Evolutionary conservation across 768 basidiomycete species (phyloP).

Genomic region (Rhodosporidiobolus odoratus): DNA sequence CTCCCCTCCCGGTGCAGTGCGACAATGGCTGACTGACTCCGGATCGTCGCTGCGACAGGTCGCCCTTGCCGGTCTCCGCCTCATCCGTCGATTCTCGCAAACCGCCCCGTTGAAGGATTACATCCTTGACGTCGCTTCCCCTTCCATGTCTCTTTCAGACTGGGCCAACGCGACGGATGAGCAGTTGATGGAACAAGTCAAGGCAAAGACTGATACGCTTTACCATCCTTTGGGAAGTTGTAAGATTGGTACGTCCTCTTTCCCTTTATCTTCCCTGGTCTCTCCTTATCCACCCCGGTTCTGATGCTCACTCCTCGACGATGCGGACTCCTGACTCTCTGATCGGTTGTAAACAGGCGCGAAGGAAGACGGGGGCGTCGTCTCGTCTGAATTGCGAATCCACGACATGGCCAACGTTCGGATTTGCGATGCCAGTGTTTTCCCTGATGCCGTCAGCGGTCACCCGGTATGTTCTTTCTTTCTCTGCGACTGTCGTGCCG

Average conservation of each 20-base stretch:
- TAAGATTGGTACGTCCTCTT: constrained; percentile 14
- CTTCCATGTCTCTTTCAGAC: not conserved
- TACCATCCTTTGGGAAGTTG: constrained; percentile 34
- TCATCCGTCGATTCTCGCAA: constrained; percentile 18
- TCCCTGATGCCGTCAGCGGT: constrained; percentile 32
- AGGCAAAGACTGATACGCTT: constrained; percentile 28
- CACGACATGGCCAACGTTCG: constrained; percentile 27
- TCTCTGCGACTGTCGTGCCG: too few species aligned
- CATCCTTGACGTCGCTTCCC: constrained; percentile 11
- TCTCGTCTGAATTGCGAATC: constrained; percentile 14
- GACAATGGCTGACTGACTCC: not conserved
- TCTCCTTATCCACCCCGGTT: too few species aligned
- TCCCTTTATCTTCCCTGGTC: not conserved
- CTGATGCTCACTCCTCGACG: fast-evolving
- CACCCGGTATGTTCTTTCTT: constrained; percentile 30
- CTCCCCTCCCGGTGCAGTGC: not conserved
- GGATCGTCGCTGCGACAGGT: constrained; percentile 28
- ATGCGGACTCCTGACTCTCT: too few species aligned
- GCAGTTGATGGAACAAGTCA: constrained; percentile 15
- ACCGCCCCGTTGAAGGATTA: constrained; percentile 14
- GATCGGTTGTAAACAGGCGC: not conserved
- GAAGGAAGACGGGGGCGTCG: constrained; percentile 12
- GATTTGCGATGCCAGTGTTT: constrained; percentile 37
- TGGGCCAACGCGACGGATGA: constrained; percentile 16
- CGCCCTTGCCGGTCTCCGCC: constrained; percentile 31